Evolutionary conservation across 2,329 filamentous ascomycete species (phyloP), one percentile per base, ranked within the genome.

Genomic region (Epichloe elymi): DNA sequence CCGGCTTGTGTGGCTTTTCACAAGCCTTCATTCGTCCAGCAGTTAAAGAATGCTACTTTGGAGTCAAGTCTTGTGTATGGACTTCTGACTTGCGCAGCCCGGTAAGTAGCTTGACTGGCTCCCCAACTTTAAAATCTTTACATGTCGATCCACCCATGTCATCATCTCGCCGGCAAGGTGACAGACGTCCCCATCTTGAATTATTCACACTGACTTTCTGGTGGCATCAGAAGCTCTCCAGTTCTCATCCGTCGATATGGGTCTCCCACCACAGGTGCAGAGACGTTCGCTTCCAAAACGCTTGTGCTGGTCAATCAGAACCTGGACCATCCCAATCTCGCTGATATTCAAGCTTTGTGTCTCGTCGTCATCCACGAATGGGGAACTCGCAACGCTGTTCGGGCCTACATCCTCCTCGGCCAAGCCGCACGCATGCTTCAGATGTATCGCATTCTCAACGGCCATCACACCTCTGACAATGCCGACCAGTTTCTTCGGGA

Each of bases 341-440:
- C 76, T 51, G 78, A 82, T 55, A 79, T 82, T 52, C 78, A 82
- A 66, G 74, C 78, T 46, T 67, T 81, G 33, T 80, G 78, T 64
- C 69, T 82, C 50, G 65, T 82, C 56, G 75, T 79, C 56, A 78
- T 82, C 49, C 78, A 82, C 57, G 78, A 82, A 65, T 82, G 78
- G 78, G 78, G 78, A 46, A 75, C 74, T 52, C 67, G 78, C 41
- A 80, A 80, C 61, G 78, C 78, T 38, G 76, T 82, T 33, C 76
- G 78, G 17, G 78, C 78, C 54, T 82, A 82, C 68, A 75, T 80
- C 61, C 80, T 80, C 60, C 70, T 82, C 23, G 78, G 78, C 55
- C 78, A 81, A 60, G 78, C 78, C 35, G 74, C 76, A n/a, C 75
- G 78, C 53, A 80, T 82, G 77, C 72, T 78, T 35, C 78, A 82